Evolutionary conservation across 2,329 filamentous ascomycete genomes (phyloP).

Genomic region (Tolypocladium cylindrosporum): DNA sequence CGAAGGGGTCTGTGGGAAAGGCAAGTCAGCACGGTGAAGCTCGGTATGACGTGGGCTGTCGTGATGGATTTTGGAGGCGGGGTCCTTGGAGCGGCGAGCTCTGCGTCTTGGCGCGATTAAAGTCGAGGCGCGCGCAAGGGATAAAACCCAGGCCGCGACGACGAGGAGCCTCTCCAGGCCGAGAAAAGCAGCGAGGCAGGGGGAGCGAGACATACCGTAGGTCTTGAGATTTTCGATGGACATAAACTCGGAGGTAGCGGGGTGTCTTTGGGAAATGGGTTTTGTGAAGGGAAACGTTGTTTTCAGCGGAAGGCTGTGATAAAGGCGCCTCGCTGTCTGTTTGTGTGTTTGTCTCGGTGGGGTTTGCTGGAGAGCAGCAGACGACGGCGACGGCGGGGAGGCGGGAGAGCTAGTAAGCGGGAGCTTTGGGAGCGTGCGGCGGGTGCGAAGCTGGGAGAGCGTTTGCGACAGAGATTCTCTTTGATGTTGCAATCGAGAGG

Average conservation of each 20-base stretch:
- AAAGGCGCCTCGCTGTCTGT: conserved; percentile 33
- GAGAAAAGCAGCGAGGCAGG: neutral
- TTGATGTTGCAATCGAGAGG: neutral
- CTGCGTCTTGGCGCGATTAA: neutral
- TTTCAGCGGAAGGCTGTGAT: conserved; percentile 38
- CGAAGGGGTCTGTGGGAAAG: conserved; percentile 80
- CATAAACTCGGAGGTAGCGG: conserved; percentile 78
- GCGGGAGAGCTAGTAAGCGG: neutral
- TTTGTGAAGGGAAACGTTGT: conserved; percentile 25
- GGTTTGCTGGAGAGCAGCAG: neutral
- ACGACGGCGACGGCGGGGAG: neutral
- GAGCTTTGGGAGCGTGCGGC: neutral
- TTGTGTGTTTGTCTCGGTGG: conserved; percentile 10
- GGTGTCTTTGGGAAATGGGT: conserved; percentile 46
- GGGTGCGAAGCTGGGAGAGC: neutral
- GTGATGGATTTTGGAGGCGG: neutral
- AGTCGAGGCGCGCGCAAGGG: neutral
- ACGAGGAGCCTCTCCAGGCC: neutral
- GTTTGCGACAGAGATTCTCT: neutral
- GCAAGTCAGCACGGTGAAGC: conserved; percentile 13
- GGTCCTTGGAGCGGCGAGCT: neutral
- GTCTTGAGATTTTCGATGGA: conserved; percentile 98
- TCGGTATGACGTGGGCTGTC: neutral
- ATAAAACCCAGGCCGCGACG: neutral
- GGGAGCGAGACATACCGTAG: conserved; percentile 56